A percentile compares a stretch with the other conserved stretches of the same genome.
These are phyloP conservation scores for Cryptococcus hybrid DNA, from an alignment of 1,284 basidiomycete genomes.

Conservation along the genomic window DNA sequence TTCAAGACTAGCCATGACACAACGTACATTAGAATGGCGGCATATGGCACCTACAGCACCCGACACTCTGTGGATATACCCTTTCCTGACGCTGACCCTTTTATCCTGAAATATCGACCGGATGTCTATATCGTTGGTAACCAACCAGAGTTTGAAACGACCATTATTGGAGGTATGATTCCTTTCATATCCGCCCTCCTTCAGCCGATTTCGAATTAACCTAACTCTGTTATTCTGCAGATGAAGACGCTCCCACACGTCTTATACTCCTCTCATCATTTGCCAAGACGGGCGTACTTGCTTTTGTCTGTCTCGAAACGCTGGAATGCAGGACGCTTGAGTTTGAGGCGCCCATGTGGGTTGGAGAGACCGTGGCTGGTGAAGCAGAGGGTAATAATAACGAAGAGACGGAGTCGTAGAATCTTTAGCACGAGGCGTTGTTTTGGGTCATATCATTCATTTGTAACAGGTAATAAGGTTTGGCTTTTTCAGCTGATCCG, in stretches of 20 bases:
- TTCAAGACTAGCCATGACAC: constrained; percentile 67
- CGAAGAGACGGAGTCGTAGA: too few species aligned
- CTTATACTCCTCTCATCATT: constrained; percentile 85
- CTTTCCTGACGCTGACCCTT: constrained; percentile 86
- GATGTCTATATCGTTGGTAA: constrained; percentile 92
- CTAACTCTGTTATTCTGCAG: background rate
- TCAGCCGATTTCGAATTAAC: too few species aligned
- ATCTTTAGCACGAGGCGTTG: too few species aligned
- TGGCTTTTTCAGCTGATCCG: too few species aligned
- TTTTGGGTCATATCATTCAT: too few species aligned
- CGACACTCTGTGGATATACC: constrained; percentile 98
- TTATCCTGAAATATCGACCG: constrained; percentile 78
- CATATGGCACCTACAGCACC: constrained; percentile 98
- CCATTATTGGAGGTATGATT: constrained; percentile 58
- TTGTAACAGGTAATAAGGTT: too few species aligned
- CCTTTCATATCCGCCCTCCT: background rate
- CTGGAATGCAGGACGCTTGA: constrained; percentile 54
- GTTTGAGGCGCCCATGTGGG: constrained; percentile 48
- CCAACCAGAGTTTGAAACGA: constrained; percentile 78
- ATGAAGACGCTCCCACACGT: constrained; percentile 55
- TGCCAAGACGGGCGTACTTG: constrained; percentile 61
- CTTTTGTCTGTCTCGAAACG: constrained; percentile 61
- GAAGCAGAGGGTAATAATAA: too few species aligned
- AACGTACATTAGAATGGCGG: constrained; percentile 83
- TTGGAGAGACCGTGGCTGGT: constrained; percentile 16